phyloP scores from a whole-genome alignment of 2,329 filamentous ascomycete genomes.

The Ascochyta fabae region DNA sequence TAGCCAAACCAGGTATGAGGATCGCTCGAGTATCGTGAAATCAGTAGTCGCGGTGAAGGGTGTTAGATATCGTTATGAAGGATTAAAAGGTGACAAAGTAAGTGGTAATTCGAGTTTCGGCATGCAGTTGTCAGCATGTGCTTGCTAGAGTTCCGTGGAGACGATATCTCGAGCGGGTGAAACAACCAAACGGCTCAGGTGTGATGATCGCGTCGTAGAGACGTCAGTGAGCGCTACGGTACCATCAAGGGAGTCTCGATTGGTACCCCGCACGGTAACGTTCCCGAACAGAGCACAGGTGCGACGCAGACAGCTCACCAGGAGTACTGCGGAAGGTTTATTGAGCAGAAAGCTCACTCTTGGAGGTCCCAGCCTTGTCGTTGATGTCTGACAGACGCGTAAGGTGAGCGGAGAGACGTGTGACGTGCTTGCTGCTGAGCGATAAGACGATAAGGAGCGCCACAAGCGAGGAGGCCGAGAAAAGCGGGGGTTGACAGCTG shows the following conservation, averaged over 20 bases:
- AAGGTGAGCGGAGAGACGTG: conserved; percentile 18
- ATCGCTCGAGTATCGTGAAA: not conserved
- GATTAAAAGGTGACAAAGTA: conserved; percentile 1
- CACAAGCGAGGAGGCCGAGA: conserved; percentile 27
- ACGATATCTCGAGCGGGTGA: not conserved
- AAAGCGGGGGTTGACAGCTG: conserved; percentile 16
- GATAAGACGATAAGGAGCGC: conserved; percentile 34
- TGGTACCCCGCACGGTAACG: conserved; percentile 3
- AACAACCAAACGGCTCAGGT: not conserved
- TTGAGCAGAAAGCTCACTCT: conserved; percentile 4
- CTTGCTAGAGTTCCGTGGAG: conserved; percentile 1
- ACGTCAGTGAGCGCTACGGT: conserved; percentile 9
- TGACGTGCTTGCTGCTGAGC: conserved; percentile 32
- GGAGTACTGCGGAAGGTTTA: not conserved
- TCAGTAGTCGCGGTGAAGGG: not conserved
- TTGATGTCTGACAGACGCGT: conserved; percentile 10
- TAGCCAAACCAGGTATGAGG: not conserved
- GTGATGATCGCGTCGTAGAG: not conserved
- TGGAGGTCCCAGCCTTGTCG: conserved; percentile 12
- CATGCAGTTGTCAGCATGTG: not conserved
- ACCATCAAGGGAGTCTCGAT: conserved; percentile 1
- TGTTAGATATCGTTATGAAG: conserved; percentile 2
- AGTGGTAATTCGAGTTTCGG: not conserved
- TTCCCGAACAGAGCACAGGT: not conserved
- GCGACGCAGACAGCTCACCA: conserved; percentile 6